phyloP scores from a whole-genome alignment of 768 basidiomycete genomes.

The Tulasnella sp. region DNA sequence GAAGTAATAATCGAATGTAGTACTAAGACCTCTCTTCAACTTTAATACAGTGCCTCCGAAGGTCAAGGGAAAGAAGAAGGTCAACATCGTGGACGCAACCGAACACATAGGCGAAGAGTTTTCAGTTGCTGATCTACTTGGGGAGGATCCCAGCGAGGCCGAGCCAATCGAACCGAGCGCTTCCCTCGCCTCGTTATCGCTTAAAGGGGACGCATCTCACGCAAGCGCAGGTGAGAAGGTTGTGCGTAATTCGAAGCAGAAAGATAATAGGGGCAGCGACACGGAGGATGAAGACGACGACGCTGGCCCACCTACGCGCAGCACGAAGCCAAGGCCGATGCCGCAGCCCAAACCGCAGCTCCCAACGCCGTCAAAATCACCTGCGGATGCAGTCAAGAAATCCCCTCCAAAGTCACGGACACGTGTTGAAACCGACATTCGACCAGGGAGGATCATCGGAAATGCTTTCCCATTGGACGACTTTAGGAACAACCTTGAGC shows the following conservation, averaged over 20 bases:
- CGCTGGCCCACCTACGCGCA: slow-evolving; percentile 10
- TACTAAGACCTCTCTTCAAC: slow-evolving; percentile 32
- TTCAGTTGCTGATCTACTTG: slow-evolving; percentile 12
- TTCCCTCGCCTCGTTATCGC: not conserved
- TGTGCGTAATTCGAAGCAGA: slow-evolving; percentile 29
- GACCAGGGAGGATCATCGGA: slow-evolving; percentile 64
- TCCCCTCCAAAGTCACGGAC: not conserved
- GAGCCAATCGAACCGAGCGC: not conserved
- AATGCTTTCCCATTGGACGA: slow-evolving; percentile 63
- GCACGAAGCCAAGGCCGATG: no score
- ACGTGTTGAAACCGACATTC: slow-evolving; percentile 3
- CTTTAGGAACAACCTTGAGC: slow-evolving; percentile 55
- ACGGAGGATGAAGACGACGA: slow-evolving; percentile 15
- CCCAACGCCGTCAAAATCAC: slow-evolving; percentile 28
- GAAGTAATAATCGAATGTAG: not conserved
- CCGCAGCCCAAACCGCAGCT: not conserved
- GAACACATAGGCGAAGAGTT: slow-evolving; percentile 13
- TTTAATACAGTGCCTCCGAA: slow-evolving; percentile 36
- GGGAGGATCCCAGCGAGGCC: not conserved
- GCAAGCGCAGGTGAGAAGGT: slow-evolving; percentile 22
- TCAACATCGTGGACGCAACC: slow-evolving; percentile 7
- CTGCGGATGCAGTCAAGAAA: not conserved
- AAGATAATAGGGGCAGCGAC: slow-evolving; percentile 23
- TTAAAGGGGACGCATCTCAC: not conserved
- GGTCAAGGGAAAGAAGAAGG: slow-evolving; percentile 19